Percentiles rank a stretch among this genome's conserved stretches.
These are phyloP conservation scores for Infundibulicybe gibba DNA, from an alignment of 768 basidiomycete genomes.

Conservation along the genomic window DNA sequence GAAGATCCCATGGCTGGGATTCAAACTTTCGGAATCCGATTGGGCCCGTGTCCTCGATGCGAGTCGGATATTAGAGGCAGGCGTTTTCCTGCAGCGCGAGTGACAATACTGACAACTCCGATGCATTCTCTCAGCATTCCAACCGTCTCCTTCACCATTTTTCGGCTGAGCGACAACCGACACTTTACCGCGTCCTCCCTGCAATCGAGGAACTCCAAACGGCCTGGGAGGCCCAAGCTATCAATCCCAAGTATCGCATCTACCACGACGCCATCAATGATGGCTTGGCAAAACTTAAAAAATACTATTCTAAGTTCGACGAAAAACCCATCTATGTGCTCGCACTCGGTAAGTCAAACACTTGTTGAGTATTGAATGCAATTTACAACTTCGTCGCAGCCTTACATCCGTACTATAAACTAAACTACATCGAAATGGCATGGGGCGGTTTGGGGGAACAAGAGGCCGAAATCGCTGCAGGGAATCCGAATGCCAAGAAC, in stretches of 20 bases:
- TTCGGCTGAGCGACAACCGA: conserved; percentile 17
- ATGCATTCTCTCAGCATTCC: conserved; percentile 11
- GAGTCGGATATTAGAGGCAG: conserved; percentile 6
- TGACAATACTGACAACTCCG: background rate
- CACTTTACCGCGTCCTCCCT: conserved; percentile 20
- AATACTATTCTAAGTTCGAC: conserved; percentile 10
- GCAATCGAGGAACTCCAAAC: conserved; percentile 21
- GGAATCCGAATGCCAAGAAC: conserved; percentile 11
- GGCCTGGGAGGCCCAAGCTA: conserved; percentile 20
- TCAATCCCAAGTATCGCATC: conserved; percentile 2
- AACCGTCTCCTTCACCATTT: conserved; percentile 18
- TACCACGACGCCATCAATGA: conserved; percentile 14
- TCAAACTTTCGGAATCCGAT: conserved; percentile 4
- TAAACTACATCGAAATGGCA: conserved; percentile 15
- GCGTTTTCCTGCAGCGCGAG: background rate
- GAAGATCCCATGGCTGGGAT: conserved; percentile 10
- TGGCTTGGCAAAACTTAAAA: conserved; percentile 18
- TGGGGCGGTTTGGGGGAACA: conserved; percentile 26
- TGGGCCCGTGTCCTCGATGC: conserved; percentile 6
- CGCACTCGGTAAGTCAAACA: background rate
- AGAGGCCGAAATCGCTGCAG: conserved; percentile 4
- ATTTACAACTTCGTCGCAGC: conserved; percentile 5
- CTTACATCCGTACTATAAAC: conserved; percentile 27
- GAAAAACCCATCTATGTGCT: background rate
- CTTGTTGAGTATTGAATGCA: background rate